A percentile compares a stretch with the other conserved stretches of the same genome.
These are phyloP conservation scores for Pichia sp. DNA, from an alignment of 1,139 yeast genomes.

Conservation along the genomic window DNA sequence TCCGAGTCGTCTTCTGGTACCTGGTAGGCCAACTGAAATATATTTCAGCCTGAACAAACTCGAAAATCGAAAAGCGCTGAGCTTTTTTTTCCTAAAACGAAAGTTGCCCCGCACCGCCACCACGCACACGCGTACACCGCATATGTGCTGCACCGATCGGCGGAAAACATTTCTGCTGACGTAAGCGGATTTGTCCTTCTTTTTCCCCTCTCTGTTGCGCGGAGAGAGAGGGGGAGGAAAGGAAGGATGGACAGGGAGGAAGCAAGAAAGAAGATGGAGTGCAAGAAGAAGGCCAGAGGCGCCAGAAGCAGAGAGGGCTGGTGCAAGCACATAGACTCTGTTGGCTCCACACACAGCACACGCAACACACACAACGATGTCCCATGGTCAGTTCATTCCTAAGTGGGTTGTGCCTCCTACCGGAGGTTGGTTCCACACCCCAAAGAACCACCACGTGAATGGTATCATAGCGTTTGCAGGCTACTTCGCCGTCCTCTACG, in stretches of 20 bases:
- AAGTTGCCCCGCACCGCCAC: neutral
- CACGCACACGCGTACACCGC: neutral
- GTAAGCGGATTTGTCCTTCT: neutral
- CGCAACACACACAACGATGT: conserved; percentile 10
- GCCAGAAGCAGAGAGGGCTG: neutral
- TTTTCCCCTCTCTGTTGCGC: neutral
- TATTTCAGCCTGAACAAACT: neutral
- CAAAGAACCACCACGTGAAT: conserved; percentile 31
- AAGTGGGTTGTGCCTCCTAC: conserved; percentile 34
- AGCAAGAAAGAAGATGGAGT: neutral
- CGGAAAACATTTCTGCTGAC: neutral
- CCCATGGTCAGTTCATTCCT: conserved; percentile 26
- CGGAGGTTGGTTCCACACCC: conserved; percentile 36
- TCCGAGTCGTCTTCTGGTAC: neutral
- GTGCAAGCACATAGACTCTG: neutral
- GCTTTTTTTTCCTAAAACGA: neutral
- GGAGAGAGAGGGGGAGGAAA: neutral
- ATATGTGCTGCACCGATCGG: neutral
- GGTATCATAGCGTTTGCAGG: conserved; percentile 30
- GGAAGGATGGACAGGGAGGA: neutral
- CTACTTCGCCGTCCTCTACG: conserved; percentile 23
- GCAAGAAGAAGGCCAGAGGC: neutral
- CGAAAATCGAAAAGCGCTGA: neutral
- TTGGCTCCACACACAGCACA: neutral
- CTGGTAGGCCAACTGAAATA: neutral